Evolutionary conservation across 306 rosid genomes (phyloP), one percentile per base, ranked within the genome.

Genomic region (Quercus robur): DNA sequence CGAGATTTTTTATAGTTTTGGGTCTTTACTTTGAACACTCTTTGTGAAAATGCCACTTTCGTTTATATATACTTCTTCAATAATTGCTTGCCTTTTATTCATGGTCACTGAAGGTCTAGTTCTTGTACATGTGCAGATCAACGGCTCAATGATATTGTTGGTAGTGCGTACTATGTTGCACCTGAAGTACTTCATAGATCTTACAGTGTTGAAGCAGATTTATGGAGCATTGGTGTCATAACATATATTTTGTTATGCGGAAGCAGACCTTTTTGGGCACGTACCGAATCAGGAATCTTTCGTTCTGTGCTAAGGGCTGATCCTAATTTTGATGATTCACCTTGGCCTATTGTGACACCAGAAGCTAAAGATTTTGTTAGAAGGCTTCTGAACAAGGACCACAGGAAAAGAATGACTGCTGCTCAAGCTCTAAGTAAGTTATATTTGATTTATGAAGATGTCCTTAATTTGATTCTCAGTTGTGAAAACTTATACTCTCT

Each of bases 101-200:
- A 10, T 56, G 76, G 77, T 77, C 67, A 44, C 86, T 77, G 86
- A 77, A 81, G 62, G 23, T 75, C 75, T 83, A 80, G 75, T 86
- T 85, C 66, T 79, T 49, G 26, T 82, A 33, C 78, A 69, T 83
- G 61, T 88, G 91, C 92, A 95, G 99, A 95, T 13, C 93, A 87
- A 68, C 94, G 97, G 61, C 94, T 95, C 73, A 95, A 89, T 64
- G 99, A 95, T 83, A 93, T 95, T 78, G 99, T 95, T 81, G 99
- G 99, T 68, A 94, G 99, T 83, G 99, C 99, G 26, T 94, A 94
- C 86, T 94, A 93, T 58, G 99, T 95, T 80, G 97, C 99, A 25
- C 98, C 99, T 66, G 99, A 95, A 83, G 99, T 95, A 56, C 89
- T 95, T 78, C 97, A 95, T 87, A 91, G 98, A 89, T 93, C 99